These are phyloP conservation scores for Chytriomyces sp. DNA, from an alignment of 192 early-diverging fungal genomes.

Conservation along the genomic window DNA sequence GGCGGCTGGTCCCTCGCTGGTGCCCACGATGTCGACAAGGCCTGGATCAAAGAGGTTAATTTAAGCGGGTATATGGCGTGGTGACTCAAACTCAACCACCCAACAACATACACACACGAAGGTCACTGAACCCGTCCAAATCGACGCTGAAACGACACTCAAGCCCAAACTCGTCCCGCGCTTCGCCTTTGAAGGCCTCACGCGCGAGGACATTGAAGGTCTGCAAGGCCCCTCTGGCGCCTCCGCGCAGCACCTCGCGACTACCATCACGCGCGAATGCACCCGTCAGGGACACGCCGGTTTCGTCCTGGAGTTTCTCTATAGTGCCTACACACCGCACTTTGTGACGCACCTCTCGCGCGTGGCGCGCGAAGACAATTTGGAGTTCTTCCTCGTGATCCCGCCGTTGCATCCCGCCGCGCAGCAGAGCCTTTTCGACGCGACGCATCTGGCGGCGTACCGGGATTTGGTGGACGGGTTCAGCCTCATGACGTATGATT, in stretches of 20 bases:
- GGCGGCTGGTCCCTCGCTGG: constrained; percentile 9
- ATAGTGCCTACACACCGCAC: constrained; percentile 13
- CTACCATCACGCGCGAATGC: no score
- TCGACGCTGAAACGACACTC: background rate
- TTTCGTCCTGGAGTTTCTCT: constrained; percentile 29
- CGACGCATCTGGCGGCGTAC: constrained; percentile 19
- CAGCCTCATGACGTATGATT: constrained; percentile 41
- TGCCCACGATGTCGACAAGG: constrained; percentile 31
- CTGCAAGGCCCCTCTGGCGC: no score
- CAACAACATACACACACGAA: no score
- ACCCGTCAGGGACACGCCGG: constrained; percentile 27
- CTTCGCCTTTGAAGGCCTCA: constrained; percentile 6
- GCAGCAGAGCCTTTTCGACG: constrained; percentile 1
- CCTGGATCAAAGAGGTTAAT: constrained; percentile 35
- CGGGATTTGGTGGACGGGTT: constrained; percentile 29
- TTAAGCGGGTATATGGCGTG: no score
- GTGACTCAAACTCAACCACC: no score
- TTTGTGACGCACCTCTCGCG: constrained; percentile 4
- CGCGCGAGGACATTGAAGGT: constrained; percentile 24
- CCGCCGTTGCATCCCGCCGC: background rate
- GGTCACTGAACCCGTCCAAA: constrained; percentile 13
- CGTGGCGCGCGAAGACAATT: background rate
- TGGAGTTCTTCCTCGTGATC: constrained; percentile 28
- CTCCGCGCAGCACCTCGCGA: no score
- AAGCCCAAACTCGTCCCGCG: constrained; percentile 31